A percentile compares a stretch with the other conserved stretches of the same genome.
Evolutionary conservation across 805 yeast genomes (phyloP).

Genomic region (Candida ipomoeae): DNA sequence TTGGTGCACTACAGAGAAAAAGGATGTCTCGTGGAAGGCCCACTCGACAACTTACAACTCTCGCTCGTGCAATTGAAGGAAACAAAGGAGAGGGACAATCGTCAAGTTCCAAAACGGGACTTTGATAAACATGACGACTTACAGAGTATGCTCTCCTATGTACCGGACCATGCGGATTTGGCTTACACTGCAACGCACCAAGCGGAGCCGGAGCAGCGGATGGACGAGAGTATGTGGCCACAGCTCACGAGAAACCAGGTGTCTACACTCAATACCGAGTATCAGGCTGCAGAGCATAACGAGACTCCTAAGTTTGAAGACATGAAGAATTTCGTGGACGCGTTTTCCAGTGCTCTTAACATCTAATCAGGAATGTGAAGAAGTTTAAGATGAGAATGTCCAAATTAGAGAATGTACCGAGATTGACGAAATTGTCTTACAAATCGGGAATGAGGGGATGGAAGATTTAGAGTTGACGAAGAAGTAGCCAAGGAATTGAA

Average conservation of each 20-base stretch:
- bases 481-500: too few species aligned
- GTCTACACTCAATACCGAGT: constrained; percentile 9
- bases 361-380: constrained; percentile 3
- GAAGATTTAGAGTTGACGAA: background rate
- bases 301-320: constrained; percentile 3
- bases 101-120: background rate
- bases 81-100: constrained; percentile 6
- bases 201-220: background rate
- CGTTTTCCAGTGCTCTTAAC: constrained; percentile 17
- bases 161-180: constrained; percentile 10
- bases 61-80: constrained; percentile 52
- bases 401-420: too few species aligned
- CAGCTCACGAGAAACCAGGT: constrained; percentile 14
- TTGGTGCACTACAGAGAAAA: constrained; percentile 74
- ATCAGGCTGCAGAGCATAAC: background rate
- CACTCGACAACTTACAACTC: constrained; percentile 71
- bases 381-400: background rate
- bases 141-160: constrained; percentile 16
- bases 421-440: too few species aligned
- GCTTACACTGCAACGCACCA: background rate
- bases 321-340: constrained; percentile 14
- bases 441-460: too few species aligned
- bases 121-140: constrained; percentile 9
- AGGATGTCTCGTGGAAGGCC: constrained; percentile 89
- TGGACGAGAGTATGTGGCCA: constrained; percentile 17